Base-by-base conservation (phyloP, 495 filamentous ascomycete species). In the Aspergillus carlsbadensis region DNA sequence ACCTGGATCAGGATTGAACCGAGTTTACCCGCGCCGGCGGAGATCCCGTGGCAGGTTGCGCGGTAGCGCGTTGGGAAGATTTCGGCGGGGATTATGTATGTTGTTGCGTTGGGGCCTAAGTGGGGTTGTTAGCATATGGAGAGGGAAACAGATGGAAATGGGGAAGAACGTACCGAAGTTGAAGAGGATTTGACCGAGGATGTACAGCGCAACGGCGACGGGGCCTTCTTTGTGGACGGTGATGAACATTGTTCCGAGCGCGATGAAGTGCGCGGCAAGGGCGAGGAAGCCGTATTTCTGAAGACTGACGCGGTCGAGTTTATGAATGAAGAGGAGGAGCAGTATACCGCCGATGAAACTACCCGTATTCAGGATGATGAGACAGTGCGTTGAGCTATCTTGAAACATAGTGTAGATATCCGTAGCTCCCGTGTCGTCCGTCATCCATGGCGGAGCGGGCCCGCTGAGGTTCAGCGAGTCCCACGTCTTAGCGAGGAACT, bases 11-110 rank as follows among this genome's bases (percentile, higher is more conserved):
- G 68, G 42, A 86, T 79, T 17, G 81, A 81, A 43, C 82, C 84
- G 39, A 85, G 61, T 59, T 85, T 85, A 47, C 84, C 84, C 6
- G 70, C 51, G 1, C 70, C 83, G 21, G 82, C 83, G 50, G 72
- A 75, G 55, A 86, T 63, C 31, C 82, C 82, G 58, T 84, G 81
- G 60, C 77, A 80, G 2, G 80, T 81, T 44, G 70, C 78, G 37
- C 84, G 76, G 64, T 84, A 82, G 33, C 79, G 79, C 26, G 84
- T 85, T 10, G 84, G 84, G 62, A 85, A 87, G 34, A 83, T 67
- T 64, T 86, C 83, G 29, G 78, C 81, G 13, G 81, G 81, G 44
- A 83, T 76, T 54, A 86, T 85, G 62, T 86, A 87, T 1, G 79
- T 84, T 29, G 84, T 80, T 20, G 79, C 80, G 59, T 85, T 87